phyloP scores from a whole-genome alignment of 257 asterid species.

The Mitragyna speciosa region DNA sequence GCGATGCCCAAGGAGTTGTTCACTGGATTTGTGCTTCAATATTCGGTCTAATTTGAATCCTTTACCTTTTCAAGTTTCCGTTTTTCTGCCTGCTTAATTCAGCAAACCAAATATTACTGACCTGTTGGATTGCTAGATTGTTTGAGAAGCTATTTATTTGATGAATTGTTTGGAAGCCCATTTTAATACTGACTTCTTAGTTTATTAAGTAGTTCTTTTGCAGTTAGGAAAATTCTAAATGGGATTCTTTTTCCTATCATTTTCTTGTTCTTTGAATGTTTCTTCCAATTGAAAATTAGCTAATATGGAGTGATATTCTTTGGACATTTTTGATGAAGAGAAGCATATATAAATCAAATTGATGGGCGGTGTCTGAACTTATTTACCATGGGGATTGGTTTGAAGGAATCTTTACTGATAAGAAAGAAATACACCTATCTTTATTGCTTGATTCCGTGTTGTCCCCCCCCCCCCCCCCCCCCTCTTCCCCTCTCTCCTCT shows the following conservation, averaged over 20 bases:
- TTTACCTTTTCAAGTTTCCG: not conserved
- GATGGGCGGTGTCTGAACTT: not conserved
- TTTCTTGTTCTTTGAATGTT: no score
- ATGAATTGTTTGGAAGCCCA: not conserved
- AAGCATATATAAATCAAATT: no score
- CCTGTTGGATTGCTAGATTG: not conserved
- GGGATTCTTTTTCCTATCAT: no score
- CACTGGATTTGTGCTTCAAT: slow-evolving; percentile 70
- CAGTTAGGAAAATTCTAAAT: not conserved
- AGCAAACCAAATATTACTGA: not conserved
- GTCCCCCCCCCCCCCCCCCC: not conserved
- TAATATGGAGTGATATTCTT: no score
- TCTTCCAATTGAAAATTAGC: no score
- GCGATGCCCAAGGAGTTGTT: slow-evolving; percentile 85
- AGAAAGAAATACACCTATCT: not conserved
- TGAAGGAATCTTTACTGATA: not conserved
- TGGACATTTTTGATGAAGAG: no score
- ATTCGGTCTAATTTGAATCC: slow-evolving; percentile 46
- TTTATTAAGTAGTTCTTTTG: not conserved
- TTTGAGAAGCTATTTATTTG: not conserved
- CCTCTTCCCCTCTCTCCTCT: not conserved
- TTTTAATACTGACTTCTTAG: not conserved
- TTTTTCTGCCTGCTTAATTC: not conserved
- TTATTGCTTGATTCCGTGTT: not conserved
- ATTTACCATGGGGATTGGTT: not conserved